Conservation (phyloP, 495 filamentous ascomycete genomes). For the Hamigera avellanea region DNA sequence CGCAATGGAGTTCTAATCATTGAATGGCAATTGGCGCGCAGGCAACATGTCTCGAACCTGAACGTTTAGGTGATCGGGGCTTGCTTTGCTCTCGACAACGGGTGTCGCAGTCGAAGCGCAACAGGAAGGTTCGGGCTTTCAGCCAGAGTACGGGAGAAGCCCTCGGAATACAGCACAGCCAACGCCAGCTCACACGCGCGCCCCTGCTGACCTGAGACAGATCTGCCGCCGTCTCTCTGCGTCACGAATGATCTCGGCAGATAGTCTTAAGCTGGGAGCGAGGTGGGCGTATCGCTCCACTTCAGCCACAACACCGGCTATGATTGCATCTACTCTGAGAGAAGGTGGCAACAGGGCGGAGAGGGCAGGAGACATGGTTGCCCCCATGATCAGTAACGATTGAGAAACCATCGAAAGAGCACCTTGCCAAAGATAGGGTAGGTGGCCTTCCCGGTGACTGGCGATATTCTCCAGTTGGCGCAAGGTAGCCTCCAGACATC, state of each 20-base stretch:
- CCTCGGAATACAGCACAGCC: neutral
- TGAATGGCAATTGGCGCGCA: too few species aligned
- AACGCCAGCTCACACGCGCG: neutral
- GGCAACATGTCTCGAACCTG: too few species aligned
- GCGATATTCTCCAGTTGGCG: constrained; percentile 69
- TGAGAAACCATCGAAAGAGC: constrained; percentile 74
- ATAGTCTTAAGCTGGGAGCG: constrained; percentile 60
- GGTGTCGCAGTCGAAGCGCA: too few species aligned
- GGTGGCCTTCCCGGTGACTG: constrained; percentile 71
- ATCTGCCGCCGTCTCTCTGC: constrained; percentile 56
- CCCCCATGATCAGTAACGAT: constrained; percentile 70
- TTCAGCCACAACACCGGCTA: constrained; percentile 61
- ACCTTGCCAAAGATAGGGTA: constrained; percentile 82
- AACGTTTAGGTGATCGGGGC: too few species aligned
- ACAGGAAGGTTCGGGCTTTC: too few species aligned
- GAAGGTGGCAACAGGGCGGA: constrained; percentile 53
- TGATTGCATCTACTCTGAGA: constrained; percentile 56
- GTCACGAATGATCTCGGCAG: constrained; percentile 67
- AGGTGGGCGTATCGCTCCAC: constrained; percentile 62
- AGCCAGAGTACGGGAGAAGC: too few species aligned
- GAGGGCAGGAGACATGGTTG: constrained; percentile 68
- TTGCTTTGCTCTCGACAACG: too few species aligned
- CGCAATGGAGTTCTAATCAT: too few species aligned
- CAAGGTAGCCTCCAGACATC: constrained; percentile 72
- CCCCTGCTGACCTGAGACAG: constrained; percentile 7